Base-by-base conservation (phyloP, 331 rosid genomes). In the Erythrophleum ivorense region DNA sequence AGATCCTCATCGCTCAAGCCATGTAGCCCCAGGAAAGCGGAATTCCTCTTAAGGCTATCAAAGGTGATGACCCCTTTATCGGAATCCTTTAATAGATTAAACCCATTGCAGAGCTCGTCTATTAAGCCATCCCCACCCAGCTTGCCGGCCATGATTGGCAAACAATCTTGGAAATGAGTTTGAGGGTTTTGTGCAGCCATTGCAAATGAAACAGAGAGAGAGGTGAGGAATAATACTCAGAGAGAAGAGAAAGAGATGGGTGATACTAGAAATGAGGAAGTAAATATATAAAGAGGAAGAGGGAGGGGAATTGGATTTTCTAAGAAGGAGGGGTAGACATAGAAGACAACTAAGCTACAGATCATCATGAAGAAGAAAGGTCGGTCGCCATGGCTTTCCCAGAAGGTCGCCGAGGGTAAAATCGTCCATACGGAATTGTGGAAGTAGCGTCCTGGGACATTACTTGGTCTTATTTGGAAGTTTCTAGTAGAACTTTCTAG, bases 121-220 rank as follows among this genome's bases (percentile, higher is more conserved):
- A 91, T 89, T 6, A 91, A 71, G 2, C 88, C 96, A 1, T 89
- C 96, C 3, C 92, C 94, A 13, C 94, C 94, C 13, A 91, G 92
- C 90, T 88, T 89, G 60, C 87, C 79, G 16, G 90, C 96, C 92
- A 91, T 91, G 40, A 84, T 3, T 2, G 93, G 96, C 78, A 91
- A 63, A 88, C 73, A 85, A 68, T 91, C 92, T 12, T 91, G 86
- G 93, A 91, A 91, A 3, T 80, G 80, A 52, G 77, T 19, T 29
- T 82, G 82, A 62, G 83, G 71, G 78, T 72, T 82, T 70, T 72
- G 87, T 5, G 85, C 76, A 55, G 93, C 90, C 94, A 91, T 89
- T 34, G 80, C 38, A 33, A 2, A 43, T 43, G 70, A 58, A n/a
- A 7, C 16, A 38, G 43, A 57, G 14, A 34, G 49, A 64, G 19